Base-by-base conservation (phyloP, 306 rosid species). In the Phaseolus lunatus region DNA sequence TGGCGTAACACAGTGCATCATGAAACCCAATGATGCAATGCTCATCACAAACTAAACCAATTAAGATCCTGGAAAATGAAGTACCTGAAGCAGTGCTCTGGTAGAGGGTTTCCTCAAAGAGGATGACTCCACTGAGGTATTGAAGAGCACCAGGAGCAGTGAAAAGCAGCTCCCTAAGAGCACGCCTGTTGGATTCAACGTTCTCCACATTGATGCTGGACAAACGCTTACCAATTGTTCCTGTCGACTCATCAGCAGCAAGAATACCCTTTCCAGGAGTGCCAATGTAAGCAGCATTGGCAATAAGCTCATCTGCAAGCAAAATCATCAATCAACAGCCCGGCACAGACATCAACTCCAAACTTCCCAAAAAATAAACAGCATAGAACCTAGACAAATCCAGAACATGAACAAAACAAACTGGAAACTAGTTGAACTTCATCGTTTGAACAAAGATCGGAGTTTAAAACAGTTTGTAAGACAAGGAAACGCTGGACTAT, bases 181-280 rank as follows among this genome's bases (percentile, higher is more conserved):
- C 78, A 62, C 81, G 86, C 29, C 86, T 73, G 75, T 83, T 83
- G n/a, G 78, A 4, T 52, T 83, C 86, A 33, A 79, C 78, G 16
- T 83, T 83, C 81, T 83, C 84, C 0, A 83, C 84, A n/a, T 0
- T 83, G 78, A 83, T 83, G 83, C 86, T 79, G 23, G 83, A 10
- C 29, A 83, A 52, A 74, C 86, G 84, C 78, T 79, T 79, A 0
- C 86, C 86, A 5, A 83, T 83, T 12, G 86, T 78, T 50, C 83
- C 83, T 0, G 83, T 83, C 43, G 86, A 83, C 63, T 83, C 86
- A 78, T 83, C 86, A 50, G 86, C 84, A 74, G 84, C 84, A 62
- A 83, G 86, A 79, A 83, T 83, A 68, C 86, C 86, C 78, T 83
- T 83, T 5, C 84, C 86, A 9, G 86, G 86, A 20, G 86, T 83